phyloP scores from a whole-genome alignment of 257 asterid genomes.

The Catharanthus roseus region DNA sequence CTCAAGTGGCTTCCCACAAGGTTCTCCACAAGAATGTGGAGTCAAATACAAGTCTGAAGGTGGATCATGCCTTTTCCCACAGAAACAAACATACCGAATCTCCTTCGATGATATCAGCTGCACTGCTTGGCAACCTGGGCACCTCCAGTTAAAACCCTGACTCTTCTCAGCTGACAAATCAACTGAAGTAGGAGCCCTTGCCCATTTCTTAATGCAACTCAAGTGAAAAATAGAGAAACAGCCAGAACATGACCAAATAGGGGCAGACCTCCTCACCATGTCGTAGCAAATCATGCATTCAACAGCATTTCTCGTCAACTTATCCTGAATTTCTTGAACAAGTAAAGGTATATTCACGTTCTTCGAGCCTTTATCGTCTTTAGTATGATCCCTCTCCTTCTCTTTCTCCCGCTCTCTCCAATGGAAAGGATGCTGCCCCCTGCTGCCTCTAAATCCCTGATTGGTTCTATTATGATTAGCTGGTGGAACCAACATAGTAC shows the following conservation, averaged over 20 bases:
- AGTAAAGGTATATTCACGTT: constrained; percentile 67
- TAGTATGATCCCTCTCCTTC: constrained; percentile 32
- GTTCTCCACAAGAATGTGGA: constrained; percentile 98
- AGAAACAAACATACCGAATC: constrained; percentile 76
- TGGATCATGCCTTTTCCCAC: constrained; percentile 87
- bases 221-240: constrained; percentile 91
- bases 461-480: constrained; percentile 26
- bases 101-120: constrained; percentile 82
- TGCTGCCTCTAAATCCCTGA: constrained; percentile 36
- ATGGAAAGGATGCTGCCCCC: constrained; percentile 27
- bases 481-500: constrained; percentile 24
- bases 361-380: constrained; percentile 23
- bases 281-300: constrained; percentile 99
- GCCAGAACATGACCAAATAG: constrained; percentile 91
- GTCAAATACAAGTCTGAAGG: constrained; percentile 90
- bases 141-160: constrained; percentile 90
- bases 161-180: constrained; percentile 78
- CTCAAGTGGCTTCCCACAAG: constrained; percentile 85
- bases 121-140: constrained; percentile 98
- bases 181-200: constrained; percentile 90
- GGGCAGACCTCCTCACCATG: constrained; percentile 87
- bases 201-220: constrained; percentile 90
- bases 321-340: constrained; percentile 94
- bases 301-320: constrained; percentile 65
- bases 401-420: constrained; percentile 34